Evolutionary conservation across 2,329 filamentous ascomycete species (phyloP).

Genomic region (Neoscytalidium dimidiatum): DNA sequence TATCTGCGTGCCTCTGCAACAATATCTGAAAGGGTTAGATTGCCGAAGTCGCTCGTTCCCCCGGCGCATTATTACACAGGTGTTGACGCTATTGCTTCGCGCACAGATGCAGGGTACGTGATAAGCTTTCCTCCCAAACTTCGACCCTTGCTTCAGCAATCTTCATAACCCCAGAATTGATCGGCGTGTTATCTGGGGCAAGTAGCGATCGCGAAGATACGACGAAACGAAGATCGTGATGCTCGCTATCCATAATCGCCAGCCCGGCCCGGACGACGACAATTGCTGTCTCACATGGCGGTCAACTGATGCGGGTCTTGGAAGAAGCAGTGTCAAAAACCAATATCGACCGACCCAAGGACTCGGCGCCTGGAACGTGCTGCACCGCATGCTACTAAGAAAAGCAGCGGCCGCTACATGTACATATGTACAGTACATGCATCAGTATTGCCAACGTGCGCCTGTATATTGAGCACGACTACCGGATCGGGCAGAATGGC

Average conservation of each 20-base stretch:
- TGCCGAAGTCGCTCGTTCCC: background rate
- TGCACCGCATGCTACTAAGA: conserved; percentile 4
- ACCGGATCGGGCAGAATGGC: background rate
- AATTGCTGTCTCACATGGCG: conserved; percentile 2
- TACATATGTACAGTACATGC: background rate
- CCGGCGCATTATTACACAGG: background rate
- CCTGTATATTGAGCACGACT: conserved; percentile 10
- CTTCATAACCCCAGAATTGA: background rate
- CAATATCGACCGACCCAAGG: conserved; percentile 1
- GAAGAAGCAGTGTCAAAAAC: background rate
- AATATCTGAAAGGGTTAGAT: background rate
- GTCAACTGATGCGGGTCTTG: background rate
- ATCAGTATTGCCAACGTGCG: conserved; percentile 7
- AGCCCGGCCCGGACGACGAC: background rate
- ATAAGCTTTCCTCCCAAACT: background rate
- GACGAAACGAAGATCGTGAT: background rate
- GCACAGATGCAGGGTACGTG: background rate
- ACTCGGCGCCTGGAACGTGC: conserved; percentile 7
- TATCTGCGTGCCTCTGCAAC: background rate
- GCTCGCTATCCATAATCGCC: background rate
- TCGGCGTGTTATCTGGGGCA: background rate
- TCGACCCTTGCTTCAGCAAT: background rate
- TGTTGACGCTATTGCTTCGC: background rate
- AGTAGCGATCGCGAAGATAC: background rate
- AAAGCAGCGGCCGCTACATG: conserved; percentile 8